phyloP scores from a whole-genome alignment of 2,329 filamentous ascomycete species.

The Alternaria longipes region DNA sequence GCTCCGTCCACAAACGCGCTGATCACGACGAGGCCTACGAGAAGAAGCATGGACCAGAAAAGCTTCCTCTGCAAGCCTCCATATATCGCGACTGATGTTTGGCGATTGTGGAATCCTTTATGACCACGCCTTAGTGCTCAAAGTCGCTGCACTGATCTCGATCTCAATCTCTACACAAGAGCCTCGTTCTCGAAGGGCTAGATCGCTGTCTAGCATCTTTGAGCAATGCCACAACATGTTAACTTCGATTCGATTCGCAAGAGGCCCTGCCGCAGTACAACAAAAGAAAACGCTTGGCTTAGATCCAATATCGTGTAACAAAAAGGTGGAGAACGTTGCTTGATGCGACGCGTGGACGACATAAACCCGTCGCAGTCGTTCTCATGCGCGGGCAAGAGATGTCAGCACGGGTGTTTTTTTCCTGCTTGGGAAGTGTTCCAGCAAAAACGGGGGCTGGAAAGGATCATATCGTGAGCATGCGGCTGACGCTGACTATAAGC shows the following conservation, averaged over 20 bases:
- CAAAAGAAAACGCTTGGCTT: background rate
- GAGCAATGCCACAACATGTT: background rate
- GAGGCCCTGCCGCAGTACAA: background rate
- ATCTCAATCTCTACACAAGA: background rate
- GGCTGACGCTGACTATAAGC: background rate
- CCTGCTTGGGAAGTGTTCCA: background rate
- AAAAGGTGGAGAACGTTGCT: background rate
- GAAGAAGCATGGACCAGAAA: background rate
- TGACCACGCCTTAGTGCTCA: background rate
- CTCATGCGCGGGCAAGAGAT: background rate
- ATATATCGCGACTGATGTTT: constrained; percentile 16
- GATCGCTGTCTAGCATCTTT: background rate
- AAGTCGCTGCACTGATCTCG: background rate
- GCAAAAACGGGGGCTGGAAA: background rate
- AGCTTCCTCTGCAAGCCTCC: constrained; percentile 9
- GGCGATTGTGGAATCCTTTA: background rate
- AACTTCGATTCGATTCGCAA: background rate
- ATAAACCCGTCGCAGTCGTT: background rate
- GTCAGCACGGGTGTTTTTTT: background rate
- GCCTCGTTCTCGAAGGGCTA: background rate
- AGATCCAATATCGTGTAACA: background rate
- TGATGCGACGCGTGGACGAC: background rate
- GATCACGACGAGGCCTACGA: constrained; percentile 2
- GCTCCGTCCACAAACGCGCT: constrained; percentile 6
- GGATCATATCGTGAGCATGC: background rate